A percentile compares a stretch with the other conserved stretches of the same genome.
These are phyloP conservation scores for Penicillium paneum DNA, from an alignment of 2,329 filamentous ascomycete species.

Conservation along the genomic window DNA sequence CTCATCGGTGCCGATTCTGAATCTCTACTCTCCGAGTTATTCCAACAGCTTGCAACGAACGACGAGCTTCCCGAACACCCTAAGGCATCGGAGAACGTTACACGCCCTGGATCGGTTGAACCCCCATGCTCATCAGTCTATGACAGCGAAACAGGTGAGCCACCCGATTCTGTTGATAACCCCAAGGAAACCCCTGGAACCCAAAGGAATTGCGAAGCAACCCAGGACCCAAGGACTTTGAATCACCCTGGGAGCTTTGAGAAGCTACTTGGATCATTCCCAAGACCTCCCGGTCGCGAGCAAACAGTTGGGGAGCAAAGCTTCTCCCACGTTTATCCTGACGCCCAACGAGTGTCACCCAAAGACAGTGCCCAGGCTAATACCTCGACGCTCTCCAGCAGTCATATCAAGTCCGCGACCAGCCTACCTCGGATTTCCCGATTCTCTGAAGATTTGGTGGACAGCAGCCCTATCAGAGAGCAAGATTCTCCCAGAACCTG, in stretches of 20 bases:
- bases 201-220: neutral
- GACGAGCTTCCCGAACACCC: neutral
- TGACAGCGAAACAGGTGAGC: slow-evolving; percentile 5
- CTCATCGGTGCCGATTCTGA: neutral
- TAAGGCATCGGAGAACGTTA: neutral
- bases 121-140: neutral
- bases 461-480: neutral
- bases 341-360: neutral
- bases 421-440: neutral
- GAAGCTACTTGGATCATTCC: neutral
- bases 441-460: neutral
- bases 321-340: neutral
- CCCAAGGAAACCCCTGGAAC: neutral
- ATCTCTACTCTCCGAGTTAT: neutral
- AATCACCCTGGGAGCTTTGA: neutral
- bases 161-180: neutral
- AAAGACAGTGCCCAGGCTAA: slow-evolving; percentile 1
- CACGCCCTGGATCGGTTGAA: neutral
- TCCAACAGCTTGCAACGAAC: neutral
- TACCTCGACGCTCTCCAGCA: neutral
- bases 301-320: neutral
- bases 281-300: neutral
- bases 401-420: neutral
- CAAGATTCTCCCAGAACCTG: neutral
- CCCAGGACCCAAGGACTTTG: neutral